Conservation (phyloP, 1,284 basidiomycete species). For the Porphyrellus sp. region DNA sequence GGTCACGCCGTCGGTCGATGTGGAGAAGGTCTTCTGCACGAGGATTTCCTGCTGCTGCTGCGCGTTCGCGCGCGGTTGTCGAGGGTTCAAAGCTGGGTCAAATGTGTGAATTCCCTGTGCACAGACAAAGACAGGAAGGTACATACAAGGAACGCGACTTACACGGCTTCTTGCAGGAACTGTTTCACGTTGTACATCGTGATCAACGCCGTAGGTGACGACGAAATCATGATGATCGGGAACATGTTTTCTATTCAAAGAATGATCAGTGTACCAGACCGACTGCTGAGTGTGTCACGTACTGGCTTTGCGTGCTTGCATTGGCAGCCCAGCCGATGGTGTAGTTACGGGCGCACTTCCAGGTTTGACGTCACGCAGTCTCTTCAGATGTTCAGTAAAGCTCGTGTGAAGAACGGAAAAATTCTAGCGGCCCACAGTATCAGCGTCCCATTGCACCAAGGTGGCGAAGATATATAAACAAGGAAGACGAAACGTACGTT, state of each 20-base stretch:
- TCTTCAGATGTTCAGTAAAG: constrained; percentile 75
- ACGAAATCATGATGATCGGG: constrained; percentile 93
- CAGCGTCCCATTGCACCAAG: not conserved
- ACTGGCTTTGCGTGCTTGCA: constrained; percentile 62
- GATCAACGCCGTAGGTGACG: constrained; percentile 86
- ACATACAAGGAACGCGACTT: constrained; percentile 30
- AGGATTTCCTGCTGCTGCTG: constrained; percentile 67
- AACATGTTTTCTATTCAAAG: constrained; percentile 68
- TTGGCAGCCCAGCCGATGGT: constrained; percentile 45
- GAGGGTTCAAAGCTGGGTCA: constrained; percentile 71
- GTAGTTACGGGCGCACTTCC: constrained; percentile 40
- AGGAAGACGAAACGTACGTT: constrained; percentile 48
- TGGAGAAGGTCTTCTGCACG: constrained; percentile 82
- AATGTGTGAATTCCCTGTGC: too few species aligned
- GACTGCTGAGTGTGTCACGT: constrained; percentile 34
- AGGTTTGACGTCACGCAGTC: constrained; percentile 60
- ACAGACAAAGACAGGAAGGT: constrained; percentile 33
- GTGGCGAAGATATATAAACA: too few species aligned
- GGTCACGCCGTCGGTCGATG: constrained; percentile 73
- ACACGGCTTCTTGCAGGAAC: constrained; percentile 90
- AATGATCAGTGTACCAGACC: too few species aligned
- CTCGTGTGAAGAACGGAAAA: constrained; percentile 61
- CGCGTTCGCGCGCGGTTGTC: constrained; percentile 66
- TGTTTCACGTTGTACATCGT: constrained; percentile 97
- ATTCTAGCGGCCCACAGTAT: constrained; percentile 47